Evolutionary conservation across 2,329 filamentous ascomycete species (phyloP).

Genomic region (Fusarium lateritium): DNA sequence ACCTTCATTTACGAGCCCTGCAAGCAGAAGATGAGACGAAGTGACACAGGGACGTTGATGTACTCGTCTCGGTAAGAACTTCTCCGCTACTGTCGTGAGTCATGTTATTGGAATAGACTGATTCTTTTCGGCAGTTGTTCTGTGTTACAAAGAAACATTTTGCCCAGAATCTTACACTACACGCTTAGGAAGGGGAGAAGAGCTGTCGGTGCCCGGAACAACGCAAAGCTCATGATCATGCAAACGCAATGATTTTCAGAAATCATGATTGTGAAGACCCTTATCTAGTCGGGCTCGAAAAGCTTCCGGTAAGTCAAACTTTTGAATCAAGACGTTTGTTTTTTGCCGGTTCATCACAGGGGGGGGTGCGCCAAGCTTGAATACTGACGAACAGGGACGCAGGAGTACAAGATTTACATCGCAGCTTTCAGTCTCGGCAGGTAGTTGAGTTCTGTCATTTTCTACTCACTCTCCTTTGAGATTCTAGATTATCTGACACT

Average conservation of each 20-base stretch:
- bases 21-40: background rate
- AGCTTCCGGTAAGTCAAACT: background rate
- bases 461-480: background rate
- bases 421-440: background rate
- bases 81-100: background rate
- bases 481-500: background rate
- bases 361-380: background rate
- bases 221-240: background rate
- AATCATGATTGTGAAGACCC: background rate
- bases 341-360: background rate
- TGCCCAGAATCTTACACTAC: background rate
- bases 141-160: background rate
- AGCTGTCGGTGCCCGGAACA: too few relatives aligned
- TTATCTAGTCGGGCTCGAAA: background rate
- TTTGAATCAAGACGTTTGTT: background rate
- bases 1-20: background rate
- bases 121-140: background rate
- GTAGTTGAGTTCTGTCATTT: background rate
- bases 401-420: constrained; percentile 3
- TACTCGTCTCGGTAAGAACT: constrained; percentile 9
- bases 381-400: background rate
- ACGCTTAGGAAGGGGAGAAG: background rate
- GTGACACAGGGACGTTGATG: constrained; percentile 13
- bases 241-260: background rate
- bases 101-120: background rate